Base-by-base conservation (phyloP, 495 filamentous ascomycete species). In the Neohortaea acidophila region DNA sequence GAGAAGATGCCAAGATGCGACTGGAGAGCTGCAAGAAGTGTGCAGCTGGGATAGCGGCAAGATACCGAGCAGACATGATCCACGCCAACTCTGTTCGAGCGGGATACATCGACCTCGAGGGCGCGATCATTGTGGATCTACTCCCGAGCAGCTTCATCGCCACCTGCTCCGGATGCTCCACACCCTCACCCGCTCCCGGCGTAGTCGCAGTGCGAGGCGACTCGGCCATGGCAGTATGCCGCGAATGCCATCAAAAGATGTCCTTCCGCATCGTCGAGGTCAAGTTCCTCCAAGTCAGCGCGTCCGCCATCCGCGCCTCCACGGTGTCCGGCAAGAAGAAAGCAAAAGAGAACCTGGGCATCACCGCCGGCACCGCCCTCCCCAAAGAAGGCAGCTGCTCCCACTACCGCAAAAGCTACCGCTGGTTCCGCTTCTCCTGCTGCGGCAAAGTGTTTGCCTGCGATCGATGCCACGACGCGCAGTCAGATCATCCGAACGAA, bases 211-310 rank as follows among this genome's bases (percentile, higher is more conserved):
- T 91, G 1, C 71, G 77, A 17, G 83, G 80, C 23, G 81, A 91
- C 33, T 73, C 77, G 21, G 68, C 76, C 0, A 77, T 73, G 56
- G 82, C 83, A 33, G 69, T 79, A 19, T 93, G 85, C 59, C 70
- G 82, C 10, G 67, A 79, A 46, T 94, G 85, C 53, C 83, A 92
- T 59, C 65, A 65, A 22, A 82, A 79, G 52, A 84, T 94, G 73
- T 77, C 38, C 21, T 82, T 93, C 58, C 73, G 73, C 47, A 66
- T 92, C 27, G 81, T 79, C 19, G 76, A 84, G 30, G 68, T 91
- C 35, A 84, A 81, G 48, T 84, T 94, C 59, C 64, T 92, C 10
- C 62, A 70, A 37, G 74, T 86, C 43, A 71, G 73, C 22, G 63
- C 67, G 21, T 66, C 72, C 25, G 56, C 64, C 27, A 57, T 51